Base-by-base conservation (phyloP, 2,329 filamentous ascomycete genomes). In the Leptosphaerulina australis region DNA sequence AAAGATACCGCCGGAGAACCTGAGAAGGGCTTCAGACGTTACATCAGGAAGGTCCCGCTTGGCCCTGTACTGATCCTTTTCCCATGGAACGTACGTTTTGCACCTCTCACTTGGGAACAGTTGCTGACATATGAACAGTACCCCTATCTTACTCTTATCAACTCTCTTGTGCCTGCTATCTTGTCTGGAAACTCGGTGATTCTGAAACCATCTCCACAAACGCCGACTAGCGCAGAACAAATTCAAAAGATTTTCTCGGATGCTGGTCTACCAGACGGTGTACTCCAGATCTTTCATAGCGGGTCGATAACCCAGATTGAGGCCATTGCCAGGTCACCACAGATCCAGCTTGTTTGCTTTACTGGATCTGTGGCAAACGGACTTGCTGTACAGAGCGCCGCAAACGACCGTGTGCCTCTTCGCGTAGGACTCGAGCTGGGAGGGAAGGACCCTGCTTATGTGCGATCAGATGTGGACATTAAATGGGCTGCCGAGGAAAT, bases 401-500 rank as follows among this genome's bases (percentile, higher is more conserved):
- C 91, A 1, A 83, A 90, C 18, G 89, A 92, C 66, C 86, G 93
- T 28, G 83, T 96, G 40, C 74, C 75, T 44, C 87, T 96, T 58
- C 86, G 87, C 55, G 90, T 97, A 35, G 90, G 91, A 1, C 81
- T 97, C 28, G 93, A 97, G 75, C 85, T 97, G 21, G 93, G 93
- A 58, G 93, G 93, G 58, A 97, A 97, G 70, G 93, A 97, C 70
- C 90, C 93, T 4, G 93, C 93, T 18, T 97, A 97, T 67, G 81
- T 97, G 45, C 82, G 93, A 53, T 79, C 79, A 5, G 93, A 97
- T 66, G 91, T 96, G 1, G 91, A 97, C 69, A 75, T 96, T 37
- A 84, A 85, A 37, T 97, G 92, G 93, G 92, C 88, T 0, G 93
- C 93, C 0, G 91, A 89, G 61, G 91, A 97, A 75, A 94, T 97